Conservation (phyloP, 2,329 filamentous ascomycete species). For the Chalaropsis ovoidea region DNA sequence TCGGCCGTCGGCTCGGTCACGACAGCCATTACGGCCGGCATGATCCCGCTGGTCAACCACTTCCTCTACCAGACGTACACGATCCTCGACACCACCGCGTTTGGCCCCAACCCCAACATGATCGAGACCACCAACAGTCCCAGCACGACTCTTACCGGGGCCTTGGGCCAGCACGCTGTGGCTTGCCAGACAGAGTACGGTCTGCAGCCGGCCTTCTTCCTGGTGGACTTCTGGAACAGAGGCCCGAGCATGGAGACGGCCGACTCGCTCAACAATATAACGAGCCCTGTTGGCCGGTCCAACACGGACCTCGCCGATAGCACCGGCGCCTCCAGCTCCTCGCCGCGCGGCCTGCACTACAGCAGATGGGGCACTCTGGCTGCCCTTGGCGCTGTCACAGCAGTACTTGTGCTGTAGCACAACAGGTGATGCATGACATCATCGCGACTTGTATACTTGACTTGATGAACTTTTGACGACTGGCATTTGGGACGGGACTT, state of each 20-base stretch:
- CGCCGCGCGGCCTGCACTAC: neutral
- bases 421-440: neutral
- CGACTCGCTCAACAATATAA: slow-evolving; percentile 52
- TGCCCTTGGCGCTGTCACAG: slow-evolving; percentile 10
- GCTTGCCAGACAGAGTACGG: slow-evolving; percentile 50
- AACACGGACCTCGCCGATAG: slow-evolving; percentile 22
- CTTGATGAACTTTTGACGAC: neutral
- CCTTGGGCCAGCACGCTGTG: slow-evolving; percentile 44
- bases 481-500: neutral
- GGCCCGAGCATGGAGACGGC: slow-evolving; percentile 60
- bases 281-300: slow-evolving; percentile 17
- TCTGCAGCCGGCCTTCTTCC: slow-evolving; percentile 57
- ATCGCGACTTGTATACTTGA: neutral
- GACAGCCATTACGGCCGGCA: slow-evolving; percentile 46
- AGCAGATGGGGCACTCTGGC: slow-evolving; percentile 3
- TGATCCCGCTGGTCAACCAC: slow-evolving; percentile 69
- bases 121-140: slow-evolving; percentile 57
- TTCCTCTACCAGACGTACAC: slow-evolving; percentile 52
- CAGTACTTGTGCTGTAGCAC: neutral
- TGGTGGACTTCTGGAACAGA: slow-evolving; percentile 72
- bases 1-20: slow-evolving; percentile 39
- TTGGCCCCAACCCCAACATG: slow-evolving; percentile 50
- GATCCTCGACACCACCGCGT: slow-evolving; percentile 46
- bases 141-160: slow-evolving; percentile 43
- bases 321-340: slow-evolving; percentile 3